These are phyloP conservation scores for Microcyclospora pomicola DNA, from an alignment of 2,329 filamentous ascomycete genomes.

Conservation along the genomic window DNA sequence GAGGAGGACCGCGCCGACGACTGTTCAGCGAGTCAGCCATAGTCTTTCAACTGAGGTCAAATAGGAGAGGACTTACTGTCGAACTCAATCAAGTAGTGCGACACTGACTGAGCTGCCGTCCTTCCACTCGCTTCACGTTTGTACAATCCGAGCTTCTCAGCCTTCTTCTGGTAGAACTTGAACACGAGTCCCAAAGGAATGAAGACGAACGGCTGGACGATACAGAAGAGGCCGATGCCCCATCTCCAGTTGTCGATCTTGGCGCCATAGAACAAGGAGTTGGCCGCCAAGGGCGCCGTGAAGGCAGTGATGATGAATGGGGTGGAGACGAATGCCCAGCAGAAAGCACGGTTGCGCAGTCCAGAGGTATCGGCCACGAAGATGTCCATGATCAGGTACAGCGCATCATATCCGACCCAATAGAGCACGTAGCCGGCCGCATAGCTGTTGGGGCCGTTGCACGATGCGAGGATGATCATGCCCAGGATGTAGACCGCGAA, in stretches of 20 bases:
- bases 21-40: neutral
- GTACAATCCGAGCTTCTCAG: constrained; percentile 16
- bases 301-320: constrained; percentile 23
- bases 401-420: constrained; percentile 17
- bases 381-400: constrained; percentile 19
- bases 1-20: neutral
- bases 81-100: constrained; percentile 19
- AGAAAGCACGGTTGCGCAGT: constrained; percentile 18
- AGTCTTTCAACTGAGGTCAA: neutral
- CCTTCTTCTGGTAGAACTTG: constrained; percentile 16
- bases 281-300: constrained; percentile 15
- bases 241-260: constrained; percentile 15
- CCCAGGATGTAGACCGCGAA: constrained; percentile 34
- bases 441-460: constrained; percentile 17
- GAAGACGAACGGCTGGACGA: constrained; percentile 17
- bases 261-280: constrained; percentile 3
- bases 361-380: constrained; percentile 22
- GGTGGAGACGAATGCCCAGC: constrained; percentile 19
- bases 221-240: constrained; percentile 20
- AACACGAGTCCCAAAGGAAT: constrained; percentile 17
- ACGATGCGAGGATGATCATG: constrained; percentile 18
- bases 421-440: constrained; percentile 21
- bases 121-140: constrained; percentile 2
- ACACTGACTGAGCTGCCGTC: constrained; percentile 7
- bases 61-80: constrained; percentile 11